Evolutionary conservation across 2,329 filamentous ascomycete species (phyloP), one percentile per base, ranked within the genome.

Genomic region (Neonectria neomacrospora): DNA sequence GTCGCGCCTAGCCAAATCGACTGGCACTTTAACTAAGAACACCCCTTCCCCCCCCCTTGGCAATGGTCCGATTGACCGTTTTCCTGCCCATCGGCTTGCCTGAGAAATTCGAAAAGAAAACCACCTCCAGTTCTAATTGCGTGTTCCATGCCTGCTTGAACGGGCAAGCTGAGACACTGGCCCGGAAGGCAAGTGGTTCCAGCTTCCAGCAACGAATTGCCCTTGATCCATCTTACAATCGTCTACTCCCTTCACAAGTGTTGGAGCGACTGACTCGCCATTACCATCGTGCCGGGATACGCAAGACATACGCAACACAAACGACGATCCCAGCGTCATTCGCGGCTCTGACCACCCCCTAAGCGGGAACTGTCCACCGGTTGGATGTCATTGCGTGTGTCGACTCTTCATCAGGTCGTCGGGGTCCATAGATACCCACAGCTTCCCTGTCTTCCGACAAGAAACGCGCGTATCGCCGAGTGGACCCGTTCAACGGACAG

Each of bases 391-490:
- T 26, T 26, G 23, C 23, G 23, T 26, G 23, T 26, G 23, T 26
- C 23, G 23, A 26, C 23, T 47, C 26, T 26, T 22, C 41, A 10
- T 28, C 26, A 11, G 44, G 41, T 22, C 8, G 7, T 8, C 26
- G 11, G 22, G 20, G 12, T 12, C 44, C 20, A 18, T 23, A 12
- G 12, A 26, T n/a, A 47, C 26, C 44, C 44, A 47, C 39, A 37
- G 22, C 26, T 26, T 30, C 4, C 16, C 5, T 23, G 5, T 20
- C 11, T 45, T 12, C 18, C 26, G 12, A 16, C 6, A 23, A 16
- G 18, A 26, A 48, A 58, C 55, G 45, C 55, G 34, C 55, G 55
- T 58, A 51, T 51, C 37, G 45, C 6, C 2, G 4, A 16, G 26
- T 30, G 30, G 50, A 20, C n/a, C 26, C 44, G 22, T 41, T 11